Evolutionary conservation across 495 filamentous ascomycete genomes (phyloP), one percentile per base, ranked within the genome.

Genomic region (Lentithecium fluviatile): DNA sequence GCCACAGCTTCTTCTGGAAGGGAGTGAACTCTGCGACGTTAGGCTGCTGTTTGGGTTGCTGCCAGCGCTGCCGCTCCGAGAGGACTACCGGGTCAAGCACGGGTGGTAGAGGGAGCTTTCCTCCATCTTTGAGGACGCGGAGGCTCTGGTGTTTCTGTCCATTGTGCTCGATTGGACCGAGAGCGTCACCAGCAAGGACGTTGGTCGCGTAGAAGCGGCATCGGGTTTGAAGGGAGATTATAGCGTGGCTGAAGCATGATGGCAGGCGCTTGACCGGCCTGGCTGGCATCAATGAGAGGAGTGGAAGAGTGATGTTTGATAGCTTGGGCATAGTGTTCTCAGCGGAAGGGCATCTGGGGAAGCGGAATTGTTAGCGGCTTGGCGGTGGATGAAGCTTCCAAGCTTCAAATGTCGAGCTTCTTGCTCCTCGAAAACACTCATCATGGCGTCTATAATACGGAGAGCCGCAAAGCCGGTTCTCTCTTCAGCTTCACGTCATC

Each of bases 1-100:
- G 75, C 4, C 66, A 70, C 0, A 88, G 72, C 58, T 80, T 76
- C 59, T 74, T 66, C 66, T 82, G 80, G 64, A 84, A 80, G 1
- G 58, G 38, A 11, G 75, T 78, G 50, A 68, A 67, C 17, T 74
- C 58, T 48, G 64, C 45, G 0, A 45, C 46, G 20, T 56, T 3
- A 57, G 58, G 20, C 20, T 54, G n/a, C 40, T 61, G 40, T 71
- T 77, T 62, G 1, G 43, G n/a, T 24, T 64, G 32, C 40, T 60
- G 32, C 65, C 65, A 68, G 8, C 52, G 59, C 11, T 34, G 17
- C 20, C 60, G 42, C 29, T 51, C 45, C 37, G n/a, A 23, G 8
- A 60, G 46, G 37, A 42, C 45, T 56, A 62, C 52, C 53, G 56
- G 65, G 45, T 60, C 67, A 75, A 78, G 73, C 75, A 75, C 26